Evolutionary conservation across 495 filamentous ascomycete genomes (phyloP).

Genomic region (Aspergillus conjunctus): DNA sequence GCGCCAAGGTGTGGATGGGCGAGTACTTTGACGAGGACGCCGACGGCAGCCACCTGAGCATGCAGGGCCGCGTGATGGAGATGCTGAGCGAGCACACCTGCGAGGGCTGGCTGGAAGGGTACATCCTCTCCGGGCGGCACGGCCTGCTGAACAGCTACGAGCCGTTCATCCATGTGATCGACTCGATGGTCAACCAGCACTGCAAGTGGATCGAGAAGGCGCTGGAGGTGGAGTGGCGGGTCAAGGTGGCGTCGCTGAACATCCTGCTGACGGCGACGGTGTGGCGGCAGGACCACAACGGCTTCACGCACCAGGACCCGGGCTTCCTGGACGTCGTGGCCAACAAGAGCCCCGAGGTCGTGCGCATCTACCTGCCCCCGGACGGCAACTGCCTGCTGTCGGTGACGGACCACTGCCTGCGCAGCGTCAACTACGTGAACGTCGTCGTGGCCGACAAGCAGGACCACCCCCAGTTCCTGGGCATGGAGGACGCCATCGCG

Average conservation of each 20-base stretch:
- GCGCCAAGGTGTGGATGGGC: conserved; percentile 76
- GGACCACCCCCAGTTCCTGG: conserved; percentile 69
- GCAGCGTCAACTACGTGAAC: conserved; percentile 72
- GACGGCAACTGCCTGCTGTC: conserved; percentile 74
- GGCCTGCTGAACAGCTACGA: conserved; percentile 77
- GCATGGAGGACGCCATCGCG: conserved; percentile 64
- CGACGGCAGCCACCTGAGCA: conserved; percentile 67
- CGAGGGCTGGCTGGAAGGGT: conserved; percentile 78
- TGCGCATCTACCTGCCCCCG: conserved; percentile 75
- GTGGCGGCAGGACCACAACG: conserved; percentile 79
- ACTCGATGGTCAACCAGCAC: conserved; percentile 79
- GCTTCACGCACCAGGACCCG: conserved; percentile 77
- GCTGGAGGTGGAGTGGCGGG: conserved; percentile 69
- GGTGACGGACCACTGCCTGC: conserved; percentile 68
- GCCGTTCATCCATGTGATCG: conserved; percentile 77
- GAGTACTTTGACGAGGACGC: conserved; percentile 72
- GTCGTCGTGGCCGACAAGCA: conserved; percentile 77
- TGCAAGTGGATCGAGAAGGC: conserved; percentile 82
- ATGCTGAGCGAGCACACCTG: conserved; percentile 75
- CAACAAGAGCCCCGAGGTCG: conserved; percentile 74
- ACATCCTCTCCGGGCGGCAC: conserved; percentile 69
- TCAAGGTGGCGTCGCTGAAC: conserved; percentile 68
- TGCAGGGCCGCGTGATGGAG: conserved; percentile 71
- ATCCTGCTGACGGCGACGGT: conserved; percentile 74
- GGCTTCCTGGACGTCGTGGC: conserved; percentile 74